Conservation (phyloP, 441 rosid genomes). For the Biscutella laevigata region DNA sequence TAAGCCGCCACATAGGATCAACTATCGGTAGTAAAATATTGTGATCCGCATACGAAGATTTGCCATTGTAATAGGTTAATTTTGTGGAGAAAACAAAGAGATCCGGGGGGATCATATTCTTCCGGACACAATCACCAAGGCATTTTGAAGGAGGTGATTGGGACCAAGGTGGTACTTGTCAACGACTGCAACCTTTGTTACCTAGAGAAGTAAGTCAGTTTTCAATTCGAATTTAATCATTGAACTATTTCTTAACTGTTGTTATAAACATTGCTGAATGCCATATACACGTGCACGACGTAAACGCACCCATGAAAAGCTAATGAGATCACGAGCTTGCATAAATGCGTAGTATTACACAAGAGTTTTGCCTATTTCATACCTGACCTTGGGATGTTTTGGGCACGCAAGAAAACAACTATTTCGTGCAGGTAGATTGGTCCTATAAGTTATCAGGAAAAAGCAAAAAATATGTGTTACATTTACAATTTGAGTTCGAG, state of each 20-base stretch:
- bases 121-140: constrained; percentile 83
- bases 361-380: no score
- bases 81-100: constrained; percentile 42
- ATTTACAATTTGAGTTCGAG: no score
- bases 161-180: constrained; percentile 92
- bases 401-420: no score
- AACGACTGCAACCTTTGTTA: constrained; percentile 39
- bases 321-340: not conserved
- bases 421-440: no score
- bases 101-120: constrained; percentile 40
- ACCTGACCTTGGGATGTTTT: no score
- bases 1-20: not conserved
- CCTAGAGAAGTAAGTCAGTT: constrained; percentile 47
- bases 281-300: no score
- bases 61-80: constrained; percentile 29
- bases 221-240: not conserved
- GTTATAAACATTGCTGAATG: not conserved
- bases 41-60: not conserved
- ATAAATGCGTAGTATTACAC: not conserved
- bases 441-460: no score
- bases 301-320: not conserved
- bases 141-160: constrained; percentile 98
- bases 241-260: not conserved
- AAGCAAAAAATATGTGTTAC: no score
- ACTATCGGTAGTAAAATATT: not conserved